Percentiles rank a stretch among this genome's conserved stretches.
These are phyloP conservation scores for Suillus weaverae DNA, from an alignment of 768 basidiomycete species.

Conservation along the genomic window DNA sequence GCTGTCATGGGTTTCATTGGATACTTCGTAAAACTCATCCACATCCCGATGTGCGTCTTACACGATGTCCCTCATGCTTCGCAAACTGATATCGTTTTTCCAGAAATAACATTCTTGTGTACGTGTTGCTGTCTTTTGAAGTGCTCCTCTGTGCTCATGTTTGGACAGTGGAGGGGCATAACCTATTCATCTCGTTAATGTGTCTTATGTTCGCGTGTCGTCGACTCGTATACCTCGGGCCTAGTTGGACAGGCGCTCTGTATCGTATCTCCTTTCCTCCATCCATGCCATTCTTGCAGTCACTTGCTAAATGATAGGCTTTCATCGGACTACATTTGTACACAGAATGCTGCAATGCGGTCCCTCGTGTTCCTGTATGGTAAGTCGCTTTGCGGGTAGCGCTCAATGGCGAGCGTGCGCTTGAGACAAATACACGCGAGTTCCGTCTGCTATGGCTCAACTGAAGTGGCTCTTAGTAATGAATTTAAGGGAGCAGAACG, in stretches of 20 bases:
- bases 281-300: constrained; percentile 2
- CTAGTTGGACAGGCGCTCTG: constrained; percentile 15
- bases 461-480: background rate
- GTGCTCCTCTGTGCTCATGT: constrained; percentile 24
- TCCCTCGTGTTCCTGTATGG: background rate
- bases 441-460: background rate
- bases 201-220: constrained; percentile 9
- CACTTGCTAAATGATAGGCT: background rate
- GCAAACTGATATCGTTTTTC: constrained; percentile 16
- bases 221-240: constrained; percentile 16
- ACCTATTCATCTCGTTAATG: constrained; percentile 22
- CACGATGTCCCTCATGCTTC: constrained; percentile 2
- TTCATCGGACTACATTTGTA: background rate
- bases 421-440: background rate
- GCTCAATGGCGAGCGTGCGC: background rate
- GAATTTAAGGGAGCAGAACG: constrained; percentile 12
- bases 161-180: constrained; percentile 73
- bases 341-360: background rate
- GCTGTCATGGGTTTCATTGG: constrained; percentile 99
- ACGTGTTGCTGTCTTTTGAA: constrained; percentile 40
- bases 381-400: background rate
- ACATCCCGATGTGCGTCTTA: constrained; percentile 88
- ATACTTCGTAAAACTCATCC: constrained; percentile 97
- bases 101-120: constrained; percentile 98
- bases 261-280: constrained; percentile 21